Evolutionary conservation across 2,329 filamentous ascomycete species (phyloP), one percentile per base, ranked within the genome.

Genomic region (Microcera coccophila): DNA sequence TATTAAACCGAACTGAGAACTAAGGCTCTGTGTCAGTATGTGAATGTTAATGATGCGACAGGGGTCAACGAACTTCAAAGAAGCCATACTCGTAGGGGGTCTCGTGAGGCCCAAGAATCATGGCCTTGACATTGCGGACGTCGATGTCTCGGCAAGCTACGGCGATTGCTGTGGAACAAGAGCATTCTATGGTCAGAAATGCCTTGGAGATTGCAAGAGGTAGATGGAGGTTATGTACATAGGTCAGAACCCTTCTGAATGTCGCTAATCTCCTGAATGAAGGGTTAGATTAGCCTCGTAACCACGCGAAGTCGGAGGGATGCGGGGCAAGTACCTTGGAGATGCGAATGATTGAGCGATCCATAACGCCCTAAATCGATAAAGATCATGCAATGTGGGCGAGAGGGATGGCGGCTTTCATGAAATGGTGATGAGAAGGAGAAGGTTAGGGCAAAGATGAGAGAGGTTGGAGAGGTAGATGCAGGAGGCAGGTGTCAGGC

Each of bases 41-140:
- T 8, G n/a, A n/a, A n/a, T n/a, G n/a, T n/a, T n/a, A n/a, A n/a
- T n/a, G n/a, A n/a, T n/a, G n/a, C n/a, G n/a, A 24, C n/a, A n/a
- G n/a, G 14, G 22, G 15, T 3, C 12, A 11, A 62, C 74, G 46
- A 64, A 93, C 90, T 76, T 97, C 90, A 62, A 95, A 97, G 69
- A 96, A 96, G 3, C 93, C 93, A 61, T 94, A 96, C 65, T 96
- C 90, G 65, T 98, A 98, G 0, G 91, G 90, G 1, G 90, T 95
- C 56, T 93, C 90, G 52, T 91, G 89, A 18, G 93, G 91, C 1
- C 93, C 93, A 53, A 97, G 81, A 58, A 97, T 91, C 50, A 97
- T 67, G 37, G 90, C 89, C 62, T 82, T 85, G 38, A 97, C 84
- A 62, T 88, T 85, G 42, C 90, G 85, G 47, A 97, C 87, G 65